phyloP scores from a whole-genome alignment of 1,139 yeast genomes.

The Geotrichum cucujoidarum region DNA sequence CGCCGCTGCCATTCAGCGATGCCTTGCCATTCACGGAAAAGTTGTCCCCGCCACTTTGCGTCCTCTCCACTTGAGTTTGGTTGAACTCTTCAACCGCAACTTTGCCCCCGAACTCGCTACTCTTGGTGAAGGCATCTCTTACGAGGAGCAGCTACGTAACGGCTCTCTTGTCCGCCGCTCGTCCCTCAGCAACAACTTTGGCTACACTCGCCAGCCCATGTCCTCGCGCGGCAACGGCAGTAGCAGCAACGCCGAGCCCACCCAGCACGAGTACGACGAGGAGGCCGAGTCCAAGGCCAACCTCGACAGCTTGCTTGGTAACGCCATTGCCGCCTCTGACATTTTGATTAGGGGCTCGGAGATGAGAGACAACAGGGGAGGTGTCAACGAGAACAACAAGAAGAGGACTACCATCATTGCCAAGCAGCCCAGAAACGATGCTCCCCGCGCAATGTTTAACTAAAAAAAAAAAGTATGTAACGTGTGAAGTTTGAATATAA shows the following conservation, averaged over 20 bases:
- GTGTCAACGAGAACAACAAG: slow-evolving; percentile 11
- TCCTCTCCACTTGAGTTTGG: slow-evolving; percentile 62
- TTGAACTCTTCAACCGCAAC: slow-evolving; percentile 60
- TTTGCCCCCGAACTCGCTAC: slow-evolving; percentile 58
- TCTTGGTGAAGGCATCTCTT: slow-evolving; percentile 33
- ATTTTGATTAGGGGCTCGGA: slow-evolving; percentile 20
- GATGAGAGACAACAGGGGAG: slow-evolving; percentile 10
- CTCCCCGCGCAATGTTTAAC: slow-evolving; percentile 15
- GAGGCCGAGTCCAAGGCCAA: slow-evolving; percentile 18
- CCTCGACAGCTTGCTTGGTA: slow-evolving; percentile 19
- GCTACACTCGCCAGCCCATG: slow-evolving; percentile 3
- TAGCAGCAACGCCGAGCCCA: not conserved
- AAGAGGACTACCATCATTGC: slow-evolving; percentile 15
- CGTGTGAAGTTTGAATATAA: not conserved
- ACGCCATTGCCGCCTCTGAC: slow-evolving; percentile 22
- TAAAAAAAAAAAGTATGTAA: not conserved
- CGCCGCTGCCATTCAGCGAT: slow-evolving; percentile 58
- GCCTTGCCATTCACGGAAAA: slow-evolving; percentile 64
- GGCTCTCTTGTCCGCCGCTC: slow-evolving; percentile 17
- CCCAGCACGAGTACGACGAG: slow-evolving; percentile 11
- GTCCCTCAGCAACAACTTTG: slow-evolving; percentile 14
- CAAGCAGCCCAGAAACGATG: slow-evolving; percentile 11
- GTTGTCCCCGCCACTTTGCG: slow-evolving; percentile 55
- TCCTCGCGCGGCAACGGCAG: slow-evolving; percentile 6
- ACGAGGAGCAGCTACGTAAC: slow-evolving; percentile 19